Conservation (phyloP, 2,329 filamentous ascomycete species). For the Monascus ruber region DNA sequence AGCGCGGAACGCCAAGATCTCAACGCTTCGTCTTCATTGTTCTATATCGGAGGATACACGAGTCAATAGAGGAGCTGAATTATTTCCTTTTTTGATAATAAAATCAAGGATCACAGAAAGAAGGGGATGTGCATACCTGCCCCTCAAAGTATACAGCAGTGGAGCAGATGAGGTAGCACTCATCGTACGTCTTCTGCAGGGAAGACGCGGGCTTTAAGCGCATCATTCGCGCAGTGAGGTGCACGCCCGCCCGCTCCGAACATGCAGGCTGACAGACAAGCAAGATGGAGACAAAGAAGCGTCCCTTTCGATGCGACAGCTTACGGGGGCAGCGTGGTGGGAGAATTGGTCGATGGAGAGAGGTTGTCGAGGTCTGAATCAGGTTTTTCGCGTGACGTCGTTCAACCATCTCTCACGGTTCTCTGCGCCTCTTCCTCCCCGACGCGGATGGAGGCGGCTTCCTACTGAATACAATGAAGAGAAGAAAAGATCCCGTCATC, state of each 20-base stretch:
- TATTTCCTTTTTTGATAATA: background rate
- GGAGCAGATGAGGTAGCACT: conserved; percentile 87
- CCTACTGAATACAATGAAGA: too few species aligned
- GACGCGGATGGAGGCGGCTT: background rate
- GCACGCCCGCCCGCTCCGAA: conserved; percentile 14
- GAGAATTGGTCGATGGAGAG: conserved; percentile 7
- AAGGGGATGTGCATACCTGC: conserved; percentile 46
- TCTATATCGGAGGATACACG: conserved; percentile 40
- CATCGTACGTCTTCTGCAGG: conserved; percentile 95
- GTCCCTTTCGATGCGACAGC: background rate
- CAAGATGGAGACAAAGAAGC: background rate
- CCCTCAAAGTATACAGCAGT: conserved; percentile 94
- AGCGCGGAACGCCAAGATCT: conserved; percentile 83
- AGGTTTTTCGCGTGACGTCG: conserved; percentile 23
- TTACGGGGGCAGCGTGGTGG: background rate
- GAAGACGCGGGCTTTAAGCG: conserved; percentile 53
- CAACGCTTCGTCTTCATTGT: conserved; percentile 81
- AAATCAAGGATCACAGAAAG: conserved; percentile 7
- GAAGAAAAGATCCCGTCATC: too few species aligned
- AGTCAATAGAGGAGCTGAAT: conserved; percentile 1
- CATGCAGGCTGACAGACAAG: conserved; percentile 6
- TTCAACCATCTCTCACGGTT: conserved; percentile 5
- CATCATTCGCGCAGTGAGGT: conserved; percentile 32
- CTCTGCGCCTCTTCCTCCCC: conserved; percentile 8
- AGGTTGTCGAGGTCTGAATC: conserved; percentile 2